Evolutionary conservation across 768 basidiomycete genomes (phyloP).

Genomic region (Termitomyces eurrhizus): DNA sequence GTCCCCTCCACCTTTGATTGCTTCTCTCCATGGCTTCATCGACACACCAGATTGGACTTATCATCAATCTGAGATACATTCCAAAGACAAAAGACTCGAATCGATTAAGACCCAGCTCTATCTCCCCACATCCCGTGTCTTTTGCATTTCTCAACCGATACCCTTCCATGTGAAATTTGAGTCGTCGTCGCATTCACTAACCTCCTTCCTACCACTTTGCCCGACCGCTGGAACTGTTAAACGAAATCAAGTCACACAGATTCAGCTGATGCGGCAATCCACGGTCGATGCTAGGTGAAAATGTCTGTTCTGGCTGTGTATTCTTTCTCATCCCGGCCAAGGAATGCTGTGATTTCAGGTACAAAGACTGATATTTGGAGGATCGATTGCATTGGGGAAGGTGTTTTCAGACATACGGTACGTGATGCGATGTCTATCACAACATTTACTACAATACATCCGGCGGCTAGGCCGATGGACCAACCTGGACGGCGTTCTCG

Average conservation of each 20-base stretch:
- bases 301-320: background rate
- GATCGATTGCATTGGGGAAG: conserved; percentile 61
- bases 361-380: conserved; percentile 74
- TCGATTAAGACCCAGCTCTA: conserved; percentile 42
- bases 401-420: conserved; percentile 54
- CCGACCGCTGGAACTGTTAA: conserved; percentile 37
- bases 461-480: conserved; percentile 50
- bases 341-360: conserved; percentile 42
- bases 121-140: conserved; percentile 56
- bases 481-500: conserved; percentile 56
- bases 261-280: conserved; percentile 65
- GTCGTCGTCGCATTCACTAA: conserved; percentile 52
- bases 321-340: conserved; percentile 17
- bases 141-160: conserved; percentile 53
- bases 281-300: conserved; percentile 58
- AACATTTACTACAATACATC: background rate
- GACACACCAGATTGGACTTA: conserved; percentile 47
- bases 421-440: conserved; percentile 17
- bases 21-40: conserved; percentile 34
- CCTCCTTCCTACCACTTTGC: conserved; percentile 55
- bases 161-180: conserved; percentile 65
- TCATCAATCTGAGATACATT: conserved; percentile 36
- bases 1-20: conserved; percentile 42
- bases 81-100: conserved; percentile 34
- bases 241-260: conserved; percentile 38